Conservation (phyloP, 1,139 yeast genomes). For the Zygosaccharomyces pseudobailii region DNA sequence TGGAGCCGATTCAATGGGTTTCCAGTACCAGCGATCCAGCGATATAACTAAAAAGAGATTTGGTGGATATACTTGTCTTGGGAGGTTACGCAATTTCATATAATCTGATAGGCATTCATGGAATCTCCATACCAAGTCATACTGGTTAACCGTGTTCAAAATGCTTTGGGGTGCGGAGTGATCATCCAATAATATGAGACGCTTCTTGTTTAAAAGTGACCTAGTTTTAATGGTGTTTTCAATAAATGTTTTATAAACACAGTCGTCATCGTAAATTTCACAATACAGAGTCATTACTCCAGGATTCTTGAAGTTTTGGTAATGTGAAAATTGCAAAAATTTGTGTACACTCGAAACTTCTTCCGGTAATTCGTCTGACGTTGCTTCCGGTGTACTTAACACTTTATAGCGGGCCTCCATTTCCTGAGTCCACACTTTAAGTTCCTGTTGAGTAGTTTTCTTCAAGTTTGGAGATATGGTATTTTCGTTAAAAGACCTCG, state of each 20-base stretch:
- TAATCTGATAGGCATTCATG: constrained; percentile 31
- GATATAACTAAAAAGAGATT: constrained; percentile 20
- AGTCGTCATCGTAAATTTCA: constrained; percentile 28
- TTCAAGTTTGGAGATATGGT: constrained; percentile 29
- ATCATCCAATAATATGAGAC: constrained; percentile 18
- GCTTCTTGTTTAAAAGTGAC: constrained; percentile 23
- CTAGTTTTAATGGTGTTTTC: constrained; percentile 27
- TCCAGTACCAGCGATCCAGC: constrained; percentile 16
- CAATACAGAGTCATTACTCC: constrained; percentile 22
- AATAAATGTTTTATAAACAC: constrained; percentile 27
- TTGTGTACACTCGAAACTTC: constrained; percentile 20
- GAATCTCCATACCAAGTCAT: constrained; percentile 35
- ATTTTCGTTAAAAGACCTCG: constrained; percentile 33
- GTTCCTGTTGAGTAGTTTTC: constrained; percentile 25
- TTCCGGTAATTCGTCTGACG: constrained; percentile 16
- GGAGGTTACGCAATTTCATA: constrained; percentile 26
- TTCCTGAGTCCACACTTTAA: constrained; percentile 29
- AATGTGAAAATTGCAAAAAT: constrained; percentile 24
- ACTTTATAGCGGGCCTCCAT: constrained; percentile 30
- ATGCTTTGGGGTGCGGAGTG: constrained; percentile 27
- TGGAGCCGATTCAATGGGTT: constrained; percentile 12
- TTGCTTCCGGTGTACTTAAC: constrained; percentile 5
- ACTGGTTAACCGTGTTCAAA: constrained; percentile 30
- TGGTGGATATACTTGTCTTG: constrained; percentile 18
- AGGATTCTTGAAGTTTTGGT: constrained; percentile 21